Conservation (phyloP, 2,329 filamentous ascomycete genomes). For the Colletotrichum filicis region DNA sequence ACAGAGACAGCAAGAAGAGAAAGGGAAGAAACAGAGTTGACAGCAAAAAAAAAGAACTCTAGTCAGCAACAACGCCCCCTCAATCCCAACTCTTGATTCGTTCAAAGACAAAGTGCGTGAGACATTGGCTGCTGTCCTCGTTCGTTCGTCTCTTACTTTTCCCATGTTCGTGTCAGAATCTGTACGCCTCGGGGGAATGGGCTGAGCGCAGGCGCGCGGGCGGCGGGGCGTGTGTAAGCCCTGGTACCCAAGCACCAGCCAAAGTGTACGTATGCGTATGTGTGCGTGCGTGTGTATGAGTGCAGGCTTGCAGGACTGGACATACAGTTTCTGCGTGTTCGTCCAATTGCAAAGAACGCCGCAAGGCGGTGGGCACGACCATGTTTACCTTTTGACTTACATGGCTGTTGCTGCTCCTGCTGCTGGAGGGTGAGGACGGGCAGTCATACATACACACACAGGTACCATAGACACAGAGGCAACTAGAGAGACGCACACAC, state of each 20-base stretch:
- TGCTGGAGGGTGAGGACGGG: not conserved
- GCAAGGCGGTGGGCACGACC: not conserved
- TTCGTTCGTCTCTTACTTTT: not conserved
- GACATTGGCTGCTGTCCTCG: not conserved
- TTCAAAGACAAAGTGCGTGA: conserved; percentile 5
- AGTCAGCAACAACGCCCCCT: not conserved
- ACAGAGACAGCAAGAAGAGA: not conserved
- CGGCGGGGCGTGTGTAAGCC: not conserved
- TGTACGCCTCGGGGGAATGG: conserved; percentile 34
- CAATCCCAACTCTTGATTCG: not conserved
- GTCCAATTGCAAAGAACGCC: not conserved
- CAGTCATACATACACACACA: too few relatives aligned
- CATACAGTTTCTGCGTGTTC: not conserved
- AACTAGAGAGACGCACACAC: not conserved
- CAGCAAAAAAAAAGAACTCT: not conserved
- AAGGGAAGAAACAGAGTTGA: not conserved
- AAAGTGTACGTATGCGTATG: not conserved
- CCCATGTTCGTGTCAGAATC: conserved; percentile 21
- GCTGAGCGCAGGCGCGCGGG: conserved; percentile 16
- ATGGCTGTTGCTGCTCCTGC: not conserved
- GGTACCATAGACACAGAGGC: not conserved
- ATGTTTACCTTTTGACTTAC: not conserved
- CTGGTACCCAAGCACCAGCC: too few relatives aligned
- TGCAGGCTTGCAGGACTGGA: too few relatives aligned
- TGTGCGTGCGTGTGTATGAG: not conserved